Base-by-base conservation (phyloP, 179 eudicot species). In the Silene coronaria region DNA sequence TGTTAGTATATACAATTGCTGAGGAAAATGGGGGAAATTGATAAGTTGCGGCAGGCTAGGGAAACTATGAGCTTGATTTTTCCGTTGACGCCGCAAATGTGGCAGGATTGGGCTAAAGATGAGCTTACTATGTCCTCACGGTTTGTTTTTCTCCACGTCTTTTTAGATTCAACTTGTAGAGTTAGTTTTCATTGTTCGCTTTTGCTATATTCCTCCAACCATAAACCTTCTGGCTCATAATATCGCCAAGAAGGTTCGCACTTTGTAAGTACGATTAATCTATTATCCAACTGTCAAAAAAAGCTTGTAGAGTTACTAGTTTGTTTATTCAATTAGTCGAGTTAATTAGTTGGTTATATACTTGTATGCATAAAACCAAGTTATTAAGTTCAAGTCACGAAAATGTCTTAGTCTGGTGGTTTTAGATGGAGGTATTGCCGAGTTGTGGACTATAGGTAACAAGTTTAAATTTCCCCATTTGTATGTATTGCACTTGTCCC, bases 21-120 rank as follows among this genome's bases (percentile, higher is more conserved):
- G 82, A 90, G 99, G 88, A 95, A 91, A 79, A 80, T 81, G 77
- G 97, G 97, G 59, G 96, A 95, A 30, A 75, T 92, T 74, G 97
- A 89, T 71, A 95, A 95, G 84, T 91, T 95, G 13, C 82, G 92
- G 28, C 73, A 80, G 67, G 99, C 97, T 5, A 91, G 99, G 83
- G 97, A 92, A 67, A 84, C 90, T 10, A 95, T 95, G 97, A 86
- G 76, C 71, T 72, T 80, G 60, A 27, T 89, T 34, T 95, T 95
- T 30, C 99, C 99, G 0, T 74, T 95, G 76, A 85, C 77, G 66
- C 93, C 99, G 21, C 70, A 84, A 38, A 87, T 95, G 97, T 95
- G 99, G 99, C 93, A 78, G 79, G 96, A 92, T 74, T 92, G 99
- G 99, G 88, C 90, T 75, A 90, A 88, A 38, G 97, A 95, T 74